Conservation (phyloP, 2,329 filamentous ascomycete species). For the Stachybotrys chartarum region DNA sequence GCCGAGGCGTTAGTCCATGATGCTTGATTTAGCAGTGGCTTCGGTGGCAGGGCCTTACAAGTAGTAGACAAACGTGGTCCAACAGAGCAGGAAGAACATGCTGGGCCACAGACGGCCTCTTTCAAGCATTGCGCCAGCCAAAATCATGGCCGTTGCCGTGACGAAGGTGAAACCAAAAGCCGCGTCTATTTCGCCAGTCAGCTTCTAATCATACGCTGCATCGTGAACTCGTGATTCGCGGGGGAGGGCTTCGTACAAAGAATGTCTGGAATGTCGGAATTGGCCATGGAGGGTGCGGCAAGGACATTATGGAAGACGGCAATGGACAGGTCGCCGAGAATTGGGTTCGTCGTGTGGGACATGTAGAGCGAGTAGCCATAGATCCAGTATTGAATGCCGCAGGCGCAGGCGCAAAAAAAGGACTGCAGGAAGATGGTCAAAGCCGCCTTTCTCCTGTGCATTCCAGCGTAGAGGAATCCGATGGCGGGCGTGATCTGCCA, state of each 20-base stretch:
- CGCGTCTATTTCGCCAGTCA: slow-evolving; percentile 13
- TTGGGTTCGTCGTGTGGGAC: slow-evolving; percentile 25
- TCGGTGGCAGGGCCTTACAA: slow-evolving; percentile 10
- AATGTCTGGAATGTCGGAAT: slow-evolving; percentile 27
- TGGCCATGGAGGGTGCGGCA: slow-evolving; percentile 28
- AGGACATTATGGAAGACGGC: slow-evolving; percentile 26
- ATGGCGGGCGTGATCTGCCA: slow-evolving; percentile 32
- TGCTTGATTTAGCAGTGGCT: rapidly evolving
- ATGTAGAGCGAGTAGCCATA: slow-evolving; percentile 38
- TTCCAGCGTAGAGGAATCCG: slow-evolving; percentile 30
- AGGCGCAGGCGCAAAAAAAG: slow-evolving; percentile 36
- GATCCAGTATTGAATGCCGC: slow-evolving; percentile 39
- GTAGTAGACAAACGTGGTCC: slow-evolving; percentile 59
- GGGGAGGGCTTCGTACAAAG: slow-evolving; percentile 12
- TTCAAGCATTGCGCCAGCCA: slow-evolving; percentile 30
- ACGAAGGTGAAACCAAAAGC: slow-evolving; percentile 30
- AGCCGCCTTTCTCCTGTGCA: slow-evolving; percentile 28
- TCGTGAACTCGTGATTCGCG: not conserved
- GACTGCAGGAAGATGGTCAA: slow-evolving; percentile 41
- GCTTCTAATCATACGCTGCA: no score
- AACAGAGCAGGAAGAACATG: slow-evolving; percentile 56
- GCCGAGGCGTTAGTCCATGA: not conserved
- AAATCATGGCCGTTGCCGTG: slow-evolving; percentile 29
- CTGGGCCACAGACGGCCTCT: slow-evolving; percentile 33
- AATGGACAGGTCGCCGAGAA: slow-evolving; percentile 26